phyloP scores from a whole-genome alignment of 495 filamentous ascomycete genomes.

The Symbiotaphrina buchneri region DNA sequence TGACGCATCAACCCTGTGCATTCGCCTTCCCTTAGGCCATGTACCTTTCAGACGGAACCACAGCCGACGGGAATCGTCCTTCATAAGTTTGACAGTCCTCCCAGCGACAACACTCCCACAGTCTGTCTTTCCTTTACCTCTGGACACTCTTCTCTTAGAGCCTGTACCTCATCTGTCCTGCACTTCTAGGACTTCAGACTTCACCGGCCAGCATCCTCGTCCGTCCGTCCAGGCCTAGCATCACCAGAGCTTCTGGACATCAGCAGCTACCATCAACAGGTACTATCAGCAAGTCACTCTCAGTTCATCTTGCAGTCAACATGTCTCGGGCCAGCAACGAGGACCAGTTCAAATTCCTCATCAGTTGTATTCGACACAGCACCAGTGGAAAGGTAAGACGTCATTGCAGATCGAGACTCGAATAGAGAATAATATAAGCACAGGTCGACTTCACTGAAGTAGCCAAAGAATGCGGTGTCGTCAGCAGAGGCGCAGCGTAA shows the following conservation, averaged over 20 bases:
- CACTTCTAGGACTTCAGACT: background rate
- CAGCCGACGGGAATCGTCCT: too few relatives aligned
- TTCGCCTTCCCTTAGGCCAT: too few relatives aligned
- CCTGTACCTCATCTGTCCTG: background rate
- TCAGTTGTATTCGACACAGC: conserved; percentile 36
- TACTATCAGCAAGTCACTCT: background rate
- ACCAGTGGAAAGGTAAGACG: conserved; percentile 28
- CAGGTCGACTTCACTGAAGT: conserved; percentile 40
- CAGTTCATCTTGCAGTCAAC: conserved; percentile 8
- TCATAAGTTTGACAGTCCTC: too few relatives aligned
- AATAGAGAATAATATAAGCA: background rate
- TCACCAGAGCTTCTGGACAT: too few relatives aligned
- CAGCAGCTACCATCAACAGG: too few relatives aligned
- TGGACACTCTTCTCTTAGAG: conserved; percentile 1
- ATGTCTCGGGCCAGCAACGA: conserved; percentile 27
- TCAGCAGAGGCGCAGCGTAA: conserved; percentile 44
- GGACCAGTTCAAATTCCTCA: conserved; percentile 36
- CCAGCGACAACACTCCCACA: too few relatives aligned
- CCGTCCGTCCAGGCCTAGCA: too few relatives aligned
- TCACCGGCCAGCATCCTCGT: too few relatives aligned
- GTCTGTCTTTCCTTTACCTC: background rate
- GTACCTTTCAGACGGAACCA: too few relatives aligned
- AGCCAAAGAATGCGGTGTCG: conserved; percentile 36
- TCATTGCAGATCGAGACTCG: background rate
- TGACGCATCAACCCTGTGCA: too few relatives aligned